phyloP scores from a whole-genome alignment of 1,284 basidiomycete species.

The Sanghuangporus baumii region DNA sequence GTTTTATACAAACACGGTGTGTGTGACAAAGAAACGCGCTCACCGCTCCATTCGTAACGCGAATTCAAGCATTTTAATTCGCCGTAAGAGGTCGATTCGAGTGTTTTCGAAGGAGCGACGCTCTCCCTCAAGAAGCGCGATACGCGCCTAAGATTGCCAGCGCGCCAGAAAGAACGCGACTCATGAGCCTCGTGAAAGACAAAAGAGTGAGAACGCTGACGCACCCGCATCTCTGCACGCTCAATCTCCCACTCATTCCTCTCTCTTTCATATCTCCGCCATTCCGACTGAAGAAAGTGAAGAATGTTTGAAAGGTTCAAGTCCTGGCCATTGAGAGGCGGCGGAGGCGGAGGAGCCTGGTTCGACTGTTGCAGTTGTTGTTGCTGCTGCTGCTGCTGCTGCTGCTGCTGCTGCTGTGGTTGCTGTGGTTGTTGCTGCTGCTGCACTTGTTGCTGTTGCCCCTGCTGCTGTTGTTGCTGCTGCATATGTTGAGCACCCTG shows the following conservation, averaged over 20 bases:
- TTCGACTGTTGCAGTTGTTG: conserved; percentile 48
- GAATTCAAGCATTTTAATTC: conserved; percentile 99
- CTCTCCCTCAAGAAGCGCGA: conserved; percentile 96
- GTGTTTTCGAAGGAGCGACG: conserved; percentile 95
- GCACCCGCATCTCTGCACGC: conserved; percentile 94
- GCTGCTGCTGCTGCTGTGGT: conserved; percentile 34
- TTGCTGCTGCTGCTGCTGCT: conserved; percentile 47
- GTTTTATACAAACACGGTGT: conserved; percentile 19
- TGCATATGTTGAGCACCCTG: conserved; percentile 38
- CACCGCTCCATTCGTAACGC: conserved; percentile 91
- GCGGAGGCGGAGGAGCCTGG: conserved; percentile 61
- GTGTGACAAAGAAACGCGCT: conserved; percentile 25
- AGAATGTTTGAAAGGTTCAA: conserved; percentile 92
- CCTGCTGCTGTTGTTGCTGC: conserved; percentile 41
- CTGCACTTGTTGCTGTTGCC: conserved; percentile 48
- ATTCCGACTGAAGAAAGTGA: conserved; percentile 97
- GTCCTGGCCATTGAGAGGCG: conserved; percentile 78
- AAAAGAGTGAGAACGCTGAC: conserved; percentile 32
- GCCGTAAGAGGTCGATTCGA: conserved; percentile 90
- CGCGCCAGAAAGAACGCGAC: conserved; percentile 4
- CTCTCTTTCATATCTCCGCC: conserved; percentile 94
- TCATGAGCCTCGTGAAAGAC: conserved; percentile 18
- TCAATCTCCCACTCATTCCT: conserved; percentile 99
- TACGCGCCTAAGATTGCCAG: conserved; percentile 63
- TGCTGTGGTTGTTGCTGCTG: conserved; percentile 39